Percentiles rank a stretch among this genome's conserved stretches.
Evolutionary conservation across 1,284 basidiomycete species (phyloP).

Genomic region (Sanghuangporus weigelae): DNA sequence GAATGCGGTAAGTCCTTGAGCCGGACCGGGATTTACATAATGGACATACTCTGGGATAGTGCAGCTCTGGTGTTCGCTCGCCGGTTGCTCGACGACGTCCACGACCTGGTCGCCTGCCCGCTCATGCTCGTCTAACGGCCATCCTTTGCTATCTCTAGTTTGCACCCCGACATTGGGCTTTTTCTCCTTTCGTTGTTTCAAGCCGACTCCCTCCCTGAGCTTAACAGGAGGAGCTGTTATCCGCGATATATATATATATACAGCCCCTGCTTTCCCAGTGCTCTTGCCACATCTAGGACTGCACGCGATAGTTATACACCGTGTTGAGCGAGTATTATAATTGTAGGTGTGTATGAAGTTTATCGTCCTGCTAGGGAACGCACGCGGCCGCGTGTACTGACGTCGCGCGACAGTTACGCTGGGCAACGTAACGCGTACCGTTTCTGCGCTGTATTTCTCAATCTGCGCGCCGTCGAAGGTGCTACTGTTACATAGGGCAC

Average conservation of each 20-base stretch:
- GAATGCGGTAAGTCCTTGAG: neutral
- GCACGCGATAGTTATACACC: neutral
- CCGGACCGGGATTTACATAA: neutral
- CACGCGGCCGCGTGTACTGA: neutral
- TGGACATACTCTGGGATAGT: neutral
- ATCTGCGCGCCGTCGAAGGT: neutral
- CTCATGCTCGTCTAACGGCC: neutral
- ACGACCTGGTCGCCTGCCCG: constrained; percentile 5
- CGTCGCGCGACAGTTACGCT: constrained; percentile 2
- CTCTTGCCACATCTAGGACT: neutral
- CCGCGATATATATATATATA: neutral
- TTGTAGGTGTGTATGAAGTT: neutral
- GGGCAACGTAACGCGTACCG: neutral
- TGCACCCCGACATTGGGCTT: neutral
- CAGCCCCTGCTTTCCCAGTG: neutral
- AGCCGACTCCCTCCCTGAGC: neutral
- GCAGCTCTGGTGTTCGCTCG: neutral
- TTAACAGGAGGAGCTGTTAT: neutral
- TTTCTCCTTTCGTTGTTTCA: neutral
- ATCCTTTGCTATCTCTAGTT: neutral
- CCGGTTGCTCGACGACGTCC: constrained; percentile 5
- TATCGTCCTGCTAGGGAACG: neutral
- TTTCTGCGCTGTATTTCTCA: neutral
- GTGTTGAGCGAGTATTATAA: neutral
- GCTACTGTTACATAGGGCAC: neutral